phyloP scores from a whole-genome alignment of 2,329 filamentous ascomycete species.

The Zymoseptoria ardabiliae region DNA sequence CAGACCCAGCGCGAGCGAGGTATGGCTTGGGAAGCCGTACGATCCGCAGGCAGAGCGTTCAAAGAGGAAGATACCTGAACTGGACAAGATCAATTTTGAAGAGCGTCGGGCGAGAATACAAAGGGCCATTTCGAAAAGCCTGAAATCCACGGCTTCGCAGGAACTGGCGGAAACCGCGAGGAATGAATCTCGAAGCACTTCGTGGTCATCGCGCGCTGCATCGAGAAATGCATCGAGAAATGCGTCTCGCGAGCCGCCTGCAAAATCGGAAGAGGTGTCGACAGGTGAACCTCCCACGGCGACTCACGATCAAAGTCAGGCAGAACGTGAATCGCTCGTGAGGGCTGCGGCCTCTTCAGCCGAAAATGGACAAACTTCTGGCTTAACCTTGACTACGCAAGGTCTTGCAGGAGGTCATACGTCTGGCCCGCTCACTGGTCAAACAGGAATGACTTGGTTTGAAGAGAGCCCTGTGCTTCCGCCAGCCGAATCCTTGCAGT shows the following conservation, averaged over 20 bases:
- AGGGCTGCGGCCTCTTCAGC: background rate
- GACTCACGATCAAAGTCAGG: conserved; percentile 9
- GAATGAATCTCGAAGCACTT: conserved; percentile 16
- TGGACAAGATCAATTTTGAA: conserved; percentile 77
- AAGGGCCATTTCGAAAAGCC: conserved; percentile 76
- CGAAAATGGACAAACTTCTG: conserved; percentile 7
- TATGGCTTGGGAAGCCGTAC: conserved; percentile 67
- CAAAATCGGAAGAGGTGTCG: conserved; percentile 34
- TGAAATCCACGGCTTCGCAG: conserved; percentile 52
- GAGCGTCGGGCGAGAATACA: conserved; percentile 75
- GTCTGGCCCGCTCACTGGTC: conserved; percentile 26
- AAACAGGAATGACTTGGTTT: conserved; percentile 36
- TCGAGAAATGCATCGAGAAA: conserved; percentile 9
- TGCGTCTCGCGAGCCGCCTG: conserved; percentile 31
- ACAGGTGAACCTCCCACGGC: conserved; percentile 8
- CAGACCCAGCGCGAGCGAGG: conserved; percentile 38
- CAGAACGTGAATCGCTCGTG: background rate
- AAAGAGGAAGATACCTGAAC: conserved; percentile 45
- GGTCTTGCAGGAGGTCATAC: conserved; percentile 9
- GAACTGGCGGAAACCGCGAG: conserved; percentile 34
- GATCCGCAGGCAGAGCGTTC: conserved; percentile 55
- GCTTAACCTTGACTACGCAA: conserved; percentile 24
- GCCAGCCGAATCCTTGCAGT: conserved; percentile 31
- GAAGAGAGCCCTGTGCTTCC: conserved; percentile 57
- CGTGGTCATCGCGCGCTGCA: conserved; percentile 5